Conservation (phyloP, 805 yeast genomes). For the Kazachstania bromeliacearum region DNA sequence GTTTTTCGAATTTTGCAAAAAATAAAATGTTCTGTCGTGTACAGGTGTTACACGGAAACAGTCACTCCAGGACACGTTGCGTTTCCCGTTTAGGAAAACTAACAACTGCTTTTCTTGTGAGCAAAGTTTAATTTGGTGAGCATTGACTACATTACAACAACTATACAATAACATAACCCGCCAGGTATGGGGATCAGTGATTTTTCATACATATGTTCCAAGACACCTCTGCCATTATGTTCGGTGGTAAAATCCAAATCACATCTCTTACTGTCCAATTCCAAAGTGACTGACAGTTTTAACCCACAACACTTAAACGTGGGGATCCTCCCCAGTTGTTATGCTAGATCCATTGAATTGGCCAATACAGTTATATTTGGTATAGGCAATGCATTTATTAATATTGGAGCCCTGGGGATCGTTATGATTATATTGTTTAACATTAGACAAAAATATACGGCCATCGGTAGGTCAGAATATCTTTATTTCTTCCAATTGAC, state of each 20-base stretch:
- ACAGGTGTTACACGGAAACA: too few species aligned
- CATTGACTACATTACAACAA: too few species aligned
- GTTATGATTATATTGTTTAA: conserved; percentile 64
- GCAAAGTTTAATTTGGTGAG: too few species aligned
- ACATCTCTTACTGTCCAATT: conserved; percentile 20
- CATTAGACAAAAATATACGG: conserved; percentile 79
- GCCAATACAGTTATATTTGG: conserved; percentile 90
- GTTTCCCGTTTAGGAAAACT: not conserved
- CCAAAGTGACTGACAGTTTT: conserved; percentile 14
- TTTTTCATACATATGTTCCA: conserved; percentile 43
- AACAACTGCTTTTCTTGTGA: too few species aligned
- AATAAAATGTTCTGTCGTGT: too few species aligned
- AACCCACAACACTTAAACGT: conserved; percentile 29
- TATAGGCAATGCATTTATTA: conserved; percentile 78
- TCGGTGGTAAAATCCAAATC: conserved; percentile 53
- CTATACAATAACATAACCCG: too few species aligned
- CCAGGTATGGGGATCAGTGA: conserved; percentile 21
- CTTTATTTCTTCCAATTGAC: conserved; percentile 56
- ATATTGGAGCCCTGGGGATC: conserved; percentile 62
- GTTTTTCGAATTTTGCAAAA: too few species aligned
- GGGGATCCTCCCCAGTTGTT: conserved; percentile 72
- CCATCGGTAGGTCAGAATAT: conserved; percentile 88
- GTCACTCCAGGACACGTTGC: not conserved
- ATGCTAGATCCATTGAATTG: conserved; percentile 73
- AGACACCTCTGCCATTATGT: conserved; percentile 72